Percentiles rank a stretch among this genome's conserved stretches.
phyloP scores from a whole-genome alignment of 2,329 filamentous ascomycete genomes.

The Albophoma yamanashiensis region DNA sequence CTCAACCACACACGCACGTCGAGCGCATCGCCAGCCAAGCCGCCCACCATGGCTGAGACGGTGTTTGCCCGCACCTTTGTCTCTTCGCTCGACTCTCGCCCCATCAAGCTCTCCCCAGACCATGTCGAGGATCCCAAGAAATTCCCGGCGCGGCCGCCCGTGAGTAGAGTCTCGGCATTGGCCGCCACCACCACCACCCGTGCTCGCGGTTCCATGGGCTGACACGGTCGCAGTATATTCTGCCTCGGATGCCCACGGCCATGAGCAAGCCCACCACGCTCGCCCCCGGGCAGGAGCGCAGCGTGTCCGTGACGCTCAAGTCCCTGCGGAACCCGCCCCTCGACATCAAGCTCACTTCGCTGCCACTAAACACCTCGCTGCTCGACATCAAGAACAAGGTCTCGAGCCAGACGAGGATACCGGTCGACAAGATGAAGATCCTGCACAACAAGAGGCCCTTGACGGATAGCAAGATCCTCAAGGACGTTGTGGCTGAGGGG shows the following conservation, averaged over 20 bases:
- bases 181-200: neutral
- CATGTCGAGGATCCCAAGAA: slow-evolving; percentile 79
- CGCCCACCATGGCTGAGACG: slow-evolving; percentile 60
- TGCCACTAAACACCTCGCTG: slow-evolving; percentile 59
- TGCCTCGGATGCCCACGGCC: slow-evolving; percentile 54
- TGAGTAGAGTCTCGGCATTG: slow-evolving; percentile 27
- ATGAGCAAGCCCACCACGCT: slow-evolving; percentile 38
- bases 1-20: neutral
- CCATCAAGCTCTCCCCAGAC: slow-evolving; percentile 74
- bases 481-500: slow-evolving; percentile 53
- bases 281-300: slow-evolving; percentile 41
- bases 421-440: slow-evolving; percentile 73
- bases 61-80: slow-evolving; percentile 80
- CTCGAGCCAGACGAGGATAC: slow-evolving; percentile 48
- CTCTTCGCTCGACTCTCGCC: slow-evolving; percentile 64
- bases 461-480: slow-evolving; percentile 63
- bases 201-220: neutral
- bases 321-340: slow-evolving; percentile 67
- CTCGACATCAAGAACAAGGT: slow-evolving; percentile 69
- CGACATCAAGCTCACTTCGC: slow-evolving; percentile 53
- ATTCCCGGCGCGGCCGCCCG: slow-evolving; percentile 66
- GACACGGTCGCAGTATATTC: slow-evolving; percentile 46
- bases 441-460: slow-evolving; percentile 82
- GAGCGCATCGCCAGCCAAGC: neutral
- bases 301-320: slow-evolving; percentile 53